These are phyloP conservation scores for Setaria viridis DNA, from an alignment of 202 grass and related monocot genomes.

Conservation along the genomic window DNA sequence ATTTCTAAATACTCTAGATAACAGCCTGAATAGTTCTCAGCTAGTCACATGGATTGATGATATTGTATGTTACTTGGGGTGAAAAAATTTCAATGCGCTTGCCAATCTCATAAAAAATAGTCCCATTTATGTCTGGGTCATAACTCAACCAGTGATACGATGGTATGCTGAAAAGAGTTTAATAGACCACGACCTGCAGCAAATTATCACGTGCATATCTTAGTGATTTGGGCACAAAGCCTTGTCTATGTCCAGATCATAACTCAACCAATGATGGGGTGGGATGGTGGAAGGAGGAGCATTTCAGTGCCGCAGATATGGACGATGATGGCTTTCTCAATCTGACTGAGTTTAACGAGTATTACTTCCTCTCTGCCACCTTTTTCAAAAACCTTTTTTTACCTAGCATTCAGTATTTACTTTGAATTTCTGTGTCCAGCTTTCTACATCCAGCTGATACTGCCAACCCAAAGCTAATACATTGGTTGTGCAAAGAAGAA, in stretches of 20 bases:
- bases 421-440: constrained; percentile 54
- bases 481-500: constrained; percentile 96
- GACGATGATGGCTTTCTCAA: constrained; percentile 82
- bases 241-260: constrained; percentile 62
- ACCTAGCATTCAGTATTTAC: constrained; percentile 53
- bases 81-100: background rate
- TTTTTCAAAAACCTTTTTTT: constrained; percentile 27
- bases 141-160: background rate
- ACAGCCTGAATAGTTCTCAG: constrained; percentile 34
- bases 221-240: constrained; percentile 20
- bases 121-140: background rate
- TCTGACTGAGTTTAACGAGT: constrained; percentile 94
- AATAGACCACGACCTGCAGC: background rate
- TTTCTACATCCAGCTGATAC: constrained; percentile 95
- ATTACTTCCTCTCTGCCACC: constrained; percentile 45
- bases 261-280: constrained; percentile 67
- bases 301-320: constrained; percentile 81
- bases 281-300: constrained; percentile 95
- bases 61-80: background rate
- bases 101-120: constrained; percentile 19
- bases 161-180: background rate
- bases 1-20: background rate
- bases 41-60: background rate
- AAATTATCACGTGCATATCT: constrained; percentile 29
- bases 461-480: constrained; percentile 73